Evolutionary conservation across 768 basidiomycete genomes (phyloP).

Genomic region (Tylopilus felleus): DNA sequence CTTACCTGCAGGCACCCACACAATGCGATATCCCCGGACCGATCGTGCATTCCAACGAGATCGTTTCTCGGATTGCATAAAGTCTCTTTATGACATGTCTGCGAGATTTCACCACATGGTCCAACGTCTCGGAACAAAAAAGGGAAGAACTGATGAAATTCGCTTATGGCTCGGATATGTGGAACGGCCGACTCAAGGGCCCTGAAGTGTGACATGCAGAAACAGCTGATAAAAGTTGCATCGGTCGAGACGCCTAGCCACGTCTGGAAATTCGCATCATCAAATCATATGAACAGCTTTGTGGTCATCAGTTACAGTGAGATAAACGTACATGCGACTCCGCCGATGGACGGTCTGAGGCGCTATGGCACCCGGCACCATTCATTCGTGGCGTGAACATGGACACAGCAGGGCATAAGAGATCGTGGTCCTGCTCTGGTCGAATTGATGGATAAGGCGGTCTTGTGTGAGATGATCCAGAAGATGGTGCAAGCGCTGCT

Average conservation of each 20-base stretch:
- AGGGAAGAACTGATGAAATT: background rate
- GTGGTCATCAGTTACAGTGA: background rate
- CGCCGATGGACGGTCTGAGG: background rate
- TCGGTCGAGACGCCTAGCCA: background rate
- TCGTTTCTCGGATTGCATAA: background rate
- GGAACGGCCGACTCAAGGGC: background rate
- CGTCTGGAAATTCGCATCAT: background rate
- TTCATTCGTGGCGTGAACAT: background rate
- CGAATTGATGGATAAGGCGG: background rate
- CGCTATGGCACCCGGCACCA: background rate
- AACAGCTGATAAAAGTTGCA: background rate
- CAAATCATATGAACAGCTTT: constrained; percentile 1
- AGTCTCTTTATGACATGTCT: background rate
- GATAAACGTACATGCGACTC: background rate
- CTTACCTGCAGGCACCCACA: background rate
- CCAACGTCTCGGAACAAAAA: background rate
- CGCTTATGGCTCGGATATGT: background rate
- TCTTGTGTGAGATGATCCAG: background rate
- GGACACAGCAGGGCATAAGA: background rate
- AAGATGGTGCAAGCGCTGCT: background rate
- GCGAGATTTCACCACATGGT: background rate
- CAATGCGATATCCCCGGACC: background rate
- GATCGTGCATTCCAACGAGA: background rate
- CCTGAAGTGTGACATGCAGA: background rate
- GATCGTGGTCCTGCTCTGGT: background rate